Conservation (phyloP, 352 stramenopile genomes). For the Globisporangium spiculum region DNA sequence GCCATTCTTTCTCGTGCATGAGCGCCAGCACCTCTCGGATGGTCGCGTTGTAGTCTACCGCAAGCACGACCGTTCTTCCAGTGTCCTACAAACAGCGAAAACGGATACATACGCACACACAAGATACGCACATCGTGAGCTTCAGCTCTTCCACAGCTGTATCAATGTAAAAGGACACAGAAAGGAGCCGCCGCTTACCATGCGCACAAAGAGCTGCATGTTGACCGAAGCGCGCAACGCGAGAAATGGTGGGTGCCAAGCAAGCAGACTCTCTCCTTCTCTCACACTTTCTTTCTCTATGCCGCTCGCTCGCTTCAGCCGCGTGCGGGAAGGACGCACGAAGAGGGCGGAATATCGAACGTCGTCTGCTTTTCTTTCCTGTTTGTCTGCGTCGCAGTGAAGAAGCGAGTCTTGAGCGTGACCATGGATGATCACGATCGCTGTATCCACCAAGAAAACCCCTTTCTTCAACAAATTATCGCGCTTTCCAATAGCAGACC, state of each 20-base stretch:
- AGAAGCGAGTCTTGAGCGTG: neutral
- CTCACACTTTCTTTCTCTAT: neutral
- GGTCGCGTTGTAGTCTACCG: slow-evolving; percentile 27
- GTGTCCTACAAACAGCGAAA: slow-evolving; percentile 26
- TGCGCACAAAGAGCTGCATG: slow-evolving; percentile 76
- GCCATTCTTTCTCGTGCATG: slow-evolving; percentile 26
- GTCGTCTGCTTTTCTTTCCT: neutral
- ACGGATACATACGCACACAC: neutral
- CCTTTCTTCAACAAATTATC: neutral
- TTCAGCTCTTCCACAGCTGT: neutral
- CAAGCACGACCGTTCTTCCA: slow-evolving; percentile 37
- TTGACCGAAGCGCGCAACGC: neutral
- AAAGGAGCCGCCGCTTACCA: slow-evolving; percentile 21
- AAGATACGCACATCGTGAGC: neutral
- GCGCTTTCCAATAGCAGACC: neutral
- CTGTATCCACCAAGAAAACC: neutral
- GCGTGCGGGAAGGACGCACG: neutral
- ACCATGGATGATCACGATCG: neutral
- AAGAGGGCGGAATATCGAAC: neutral
- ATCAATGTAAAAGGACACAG: neutral
- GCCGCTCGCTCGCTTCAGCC: no score
- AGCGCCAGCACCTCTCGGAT: slow-evolving; percentile 38
- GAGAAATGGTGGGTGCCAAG: neutral
- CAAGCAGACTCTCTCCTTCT: neutral
- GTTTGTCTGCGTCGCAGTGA: neutral